Percentiles rank a stretch among this genome's conserved stretches.
phyloP scores from a whole-genome alignment of 371 early-diverging fungal species.

The Apophysomyces elegans region DNA sequence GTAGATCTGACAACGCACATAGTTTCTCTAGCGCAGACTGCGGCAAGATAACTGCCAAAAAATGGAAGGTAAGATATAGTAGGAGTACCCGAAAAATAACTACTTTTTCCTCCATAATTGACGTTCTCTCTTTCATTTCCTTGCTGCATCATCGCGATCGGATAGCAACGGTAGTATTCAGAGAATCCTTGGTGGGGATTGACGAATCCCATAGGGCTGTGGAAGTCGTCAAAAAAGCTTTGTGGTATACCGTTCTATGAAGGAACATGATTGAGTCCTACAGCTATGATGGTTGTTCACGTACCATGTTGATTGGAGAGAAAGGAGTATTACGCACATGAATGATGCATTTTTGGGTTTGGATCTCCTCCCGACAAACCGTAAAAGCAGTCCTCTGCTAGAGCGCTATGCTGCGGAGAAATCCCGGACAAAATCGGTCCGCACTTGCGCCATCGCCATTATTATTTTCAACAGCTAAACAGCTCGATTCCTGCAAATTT shows the following conservation, averaged over 20 bases:
- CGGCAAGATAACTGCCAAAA: conserved; percentile 79
- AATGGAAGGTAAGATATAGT: conserved; percentile 7
- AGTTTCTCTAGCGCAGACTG: conserved; percentile 88
- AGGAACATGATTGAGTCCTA: background rate
- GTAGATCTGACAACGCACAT: conserved; percentile 46
- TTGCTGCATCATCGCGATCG: conserved; percentile 79
- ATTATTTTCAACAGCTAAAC: too few species aligned
- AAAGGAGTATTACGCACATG: background rate
- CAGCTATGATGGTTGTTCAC: background rate
- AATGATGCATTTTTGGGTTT: background rate
- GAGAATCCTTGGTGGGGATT: conserved; percentile 56
- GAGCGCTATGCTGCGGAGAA: too few species aligned
- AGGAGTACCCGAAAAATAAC: background rate
- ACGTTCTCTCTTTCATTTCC: conserved; percentile 77
- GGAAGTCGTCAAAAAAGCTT: conserved; percentile 38
- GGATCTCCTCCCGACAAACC: too few species aligned
- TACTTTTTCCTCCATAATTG: conserved; percentile 89
- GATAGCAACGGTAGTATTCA: conserved; percentile 78
- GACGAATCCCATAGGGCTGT: conserved; percentile 34
- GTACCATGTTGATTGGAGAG: background rate
- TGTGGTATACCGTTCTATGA: conserved; percentile 25
- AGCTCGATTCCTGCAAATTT: too few species aligned
- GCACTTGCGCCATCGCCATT: too few species aligned
- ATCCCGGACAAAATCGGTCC: too few species aligned
- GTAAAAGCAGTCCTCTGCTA: too few species aligned